phyloP scores from a whole-genome alignment of 192 early-diverging fungal species.

The Linnemannia elongata region DNA sequence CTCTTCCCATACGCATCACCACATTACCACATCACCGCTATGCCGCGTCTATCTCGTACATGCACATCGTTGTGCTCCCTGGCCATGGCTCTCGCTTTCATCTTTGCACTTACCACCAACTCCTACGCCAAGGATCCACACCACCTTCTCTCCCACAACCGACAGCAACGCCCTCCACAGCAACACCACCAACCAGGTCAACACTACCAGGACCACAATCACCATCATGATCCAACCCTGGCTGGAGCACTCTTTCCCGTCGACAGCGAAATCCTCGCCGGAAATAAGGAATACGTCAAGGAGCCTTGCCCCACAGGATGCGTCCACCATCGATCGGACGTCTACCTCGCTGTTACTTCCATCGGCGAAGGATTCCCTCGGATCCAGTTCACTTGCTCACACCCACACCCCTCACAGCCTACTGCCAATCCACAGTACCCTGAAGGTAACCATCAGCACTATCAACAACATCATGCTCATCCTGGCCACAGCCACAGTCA shows the following conservation, averaged over 20 bases:
- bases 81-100: not conserved
- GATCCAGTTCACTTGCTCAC: constrained; percentile 47
- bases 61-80: not conserved
- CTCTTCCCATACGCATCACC: not conserved
- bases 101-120: not conserved
- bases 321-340: constrained; percentile 22
- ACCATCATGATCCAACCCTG: not conserved
- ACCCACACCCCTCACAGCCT: not conserved
- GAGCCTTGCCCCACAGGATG: constrained; percentile 7
- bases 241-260: constrained; percentile 20
- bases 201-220: not conserved
- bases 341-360: constrained; percentile 40
- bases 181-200: not conserved
- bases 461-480: not conserved
- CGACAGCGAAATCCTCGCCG: not conserved
- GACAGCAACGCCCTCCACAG: not conserved
- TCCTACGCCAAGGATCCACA: not conserved
- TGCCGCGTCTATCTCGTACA: not conserved
- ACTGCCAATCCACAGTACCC: not conserved
- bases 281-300: not conserved
- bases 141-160: not conserved
- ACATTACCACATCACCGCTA: not conserved
- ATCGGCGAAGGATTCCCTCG: constrained; percentile 34
- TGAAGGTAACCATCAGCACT: not conserved
- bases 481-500: not conserved